Conservation (phyloP, 495 filamentous ascomycete species). For the Daldinia vernicosa region DNA sequence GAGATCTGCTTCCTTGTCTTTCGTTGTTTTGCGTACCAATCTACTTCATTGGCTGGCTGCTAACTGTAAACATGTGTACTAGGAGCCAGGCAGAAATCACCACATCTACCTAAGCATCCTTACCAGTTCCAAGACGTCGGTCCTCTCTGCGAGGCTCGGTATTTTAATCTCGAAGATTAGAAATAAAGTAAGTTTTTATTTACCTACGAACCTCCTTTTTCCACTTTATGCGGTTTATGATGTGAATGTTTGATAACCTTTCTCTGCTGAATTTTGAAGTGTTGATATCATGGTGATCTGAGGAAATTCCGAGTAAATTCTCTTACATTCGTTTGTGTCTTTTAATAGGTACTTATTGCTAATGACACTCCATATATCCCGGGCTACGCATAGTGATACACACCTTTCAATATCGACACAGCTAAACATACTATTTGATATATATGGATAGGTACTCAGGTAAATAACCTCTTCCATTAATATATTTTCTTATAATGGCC, state of each 20-base stretch:
- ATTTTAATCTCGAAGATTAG: neutral
- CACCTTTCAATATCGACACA: neutral
- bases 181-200: slow-evolving; percentile 1
- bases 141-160: neutral
- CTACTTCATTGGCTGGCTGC: neutral
- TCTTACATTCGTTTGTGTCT: neutral
- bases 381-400: neutral
- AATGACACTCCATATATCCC: neutral
- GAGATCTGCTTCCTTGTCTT: neutral
- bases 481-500: neutral
- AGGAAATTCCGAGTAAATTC: neutral
- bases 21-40: neutral
- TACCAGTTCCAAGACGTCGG: neutral
- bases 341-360: neutral
- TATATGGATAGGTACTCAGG: neutral
- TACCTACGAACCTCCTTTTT: neutral
- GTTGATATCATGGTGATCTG: slow-evolving; percentile 3
- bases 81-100: neutral
- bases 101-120: neutral
- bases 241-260: neutral
- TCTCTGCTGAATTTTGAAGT: neutral
- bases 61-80: neutral
- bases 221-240: neutral
- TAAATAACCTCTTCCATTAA: neutral
- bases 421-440: neutral